Base-by-base conservation (phyloP, 257 asterid species). In the Paraleonurus japonicus region DNA sequence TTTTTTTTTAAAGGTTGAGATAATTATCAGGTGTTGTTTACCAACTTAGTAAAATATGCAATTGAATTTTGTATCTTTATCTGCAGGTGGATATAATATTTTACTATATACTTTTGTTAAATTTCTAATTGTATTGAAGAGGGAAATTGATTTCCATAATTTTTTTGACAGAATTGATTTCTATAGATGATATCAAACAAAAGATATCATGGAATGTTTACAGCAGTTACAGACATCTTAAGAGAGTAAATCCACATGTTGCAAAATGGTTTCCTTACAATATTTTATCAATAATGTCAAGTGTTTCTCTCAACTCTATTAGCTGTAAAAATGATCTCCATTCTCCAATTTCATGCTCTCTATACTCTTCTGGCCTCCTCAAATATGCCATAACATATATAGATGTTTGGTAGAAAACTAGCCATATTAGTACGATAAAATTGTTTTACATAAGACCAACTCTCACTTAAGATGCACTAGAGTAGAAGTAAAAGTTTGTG, bases 221-320 rank as follows among this genome's bases (percentile, higher is more conserved):
- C 48, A 17, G 69, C 43, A 26, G 30, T n/a, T 41, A 19, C 1
- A 15, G 10, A 59, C 41, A 17, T 45, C 41, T 7, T 32, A 45
- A 32, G 41, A 10, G 50, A 53, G 35, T 1, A 7, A 57, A 27
- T 51, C 23, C 17, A 6, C 19, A 19, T 8, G 23, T 62, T 35
- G 24, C 5, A 16, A 33, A 17, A 26, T 28, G 5, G 22, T 58
- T 58, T 58, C 12, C 23, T 26, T 26, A 24, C 39, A 58, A 57
- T 24, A 11, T 58, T 43, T 13, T n/a, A 22, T 23, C 45, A 30
- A 69, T 22, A 22, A 41, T 57, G 26, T 37, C 55, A 22, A 35
- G 32, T 27, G 60, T 43, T n/a, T 58, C 22, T 55, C 57, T 59
- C 67, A 37, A 70, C 32, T 70, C 41, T 27, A 5, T 39, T 69